Conservation (phyloP, 441 rosid genomes). For the Biscutella laevigata region DNA sequence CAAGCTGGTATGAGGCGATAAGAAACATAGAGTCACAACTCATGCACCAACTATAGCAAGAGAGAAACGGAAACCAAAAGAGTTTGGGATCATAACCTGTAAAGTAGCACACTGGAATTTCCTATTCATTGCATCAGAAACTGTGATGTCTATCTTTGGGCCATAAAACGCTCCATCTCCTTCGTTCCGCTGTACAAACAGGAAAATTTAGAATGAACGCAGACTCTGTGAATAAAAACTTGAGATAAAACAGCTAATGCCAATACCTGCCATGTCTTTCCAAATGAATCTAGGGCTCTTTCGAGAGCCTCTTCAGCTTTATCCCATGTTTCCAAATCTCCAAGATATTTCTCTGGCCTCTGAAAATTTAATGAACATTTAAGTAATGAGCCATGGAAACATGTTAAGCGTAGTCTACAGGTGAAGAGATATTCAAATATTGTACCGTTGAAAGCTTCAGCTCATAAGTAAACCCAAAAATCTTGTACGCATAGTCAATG, state of each 20-base stretch:
- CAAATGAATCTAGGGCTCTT: slow-evolving; percentile 69
- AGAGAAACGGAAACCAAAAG: background rate
- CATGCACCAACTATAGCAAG: background rate
- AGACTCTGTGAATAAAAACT: slow-evolving; percentile 2
- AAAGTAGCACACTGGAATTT: slow-evolving; percentile 94
- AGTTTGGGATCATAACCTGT: slow-evolving; percentile 43
- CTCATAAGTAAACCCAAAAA: slow-evolving; percentile 82
- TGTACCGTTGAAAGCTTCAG: slow-evolving; percentile 90
- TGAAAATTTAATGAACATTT: slow-evolving; percentile 25
- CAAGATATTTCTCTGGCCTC: slow-evolving; percentile 96
- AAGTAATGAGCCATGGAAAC: slow-evolving; percentile 2
- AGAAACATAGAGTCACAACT: slow-evolving; percentile 5
- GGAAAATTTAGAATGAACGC: background rate
- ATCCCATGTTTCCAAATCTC: slow-evolving; percentile 73
- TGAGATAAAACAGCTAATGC: background rate
- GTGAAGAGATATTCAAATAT: slow-evolving; percentile 10
- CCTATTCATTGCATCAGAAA: slow-evolving; percentile 89
- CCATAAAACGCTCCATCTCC: slow-evolving; percentile 99
- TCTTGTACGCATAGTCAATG: slow-evolving; percentile 54
- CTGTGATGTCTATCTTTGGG: slow-evolving; percentile 96
- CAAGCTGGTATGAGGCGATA: slow-evolving; percentile 54
- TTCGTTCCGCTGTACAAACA: slow-evolving; percentile 59
- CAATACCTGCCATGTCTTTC: slow-evolving; percentile 82
- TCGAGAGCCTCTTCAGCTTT: slow-evolving; percentile 82
- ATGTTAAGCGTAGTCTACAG: background rate